Conservation (phyloP, 2,329 filamentous ascomycete species). For the Colletotrichum zoysiae region DNA sequence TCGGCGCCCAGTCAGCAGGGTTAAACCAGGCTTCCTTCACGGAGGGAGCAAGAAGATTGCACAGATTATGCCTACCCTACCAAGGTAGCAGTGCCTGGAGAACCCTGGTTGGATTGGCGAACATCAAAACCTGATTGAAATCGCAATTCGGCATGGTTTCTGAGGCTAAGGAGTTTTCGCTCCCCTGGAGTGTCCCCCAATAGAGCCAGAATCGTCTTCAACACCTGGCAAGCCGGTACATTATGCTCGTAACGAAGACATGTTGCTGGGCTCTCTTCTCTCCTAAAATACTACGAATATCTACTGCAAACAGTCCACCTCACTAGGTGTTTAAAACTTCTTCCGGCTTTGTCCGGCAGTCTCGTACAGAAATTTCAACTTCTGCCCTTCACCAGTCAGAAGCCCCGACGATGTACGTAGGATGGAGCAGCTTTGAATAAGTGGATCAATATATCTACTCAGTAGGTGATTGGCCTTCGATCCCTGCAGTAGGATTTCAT, state of each 20-base stretch:
- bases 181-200: background rate
- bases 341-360: background rate
- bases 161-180: background rate
- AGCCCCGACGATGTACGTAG: background rate
- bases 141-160: background rate
- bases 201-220: too few relatives aligned
- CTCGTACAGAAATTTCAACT: background rate
- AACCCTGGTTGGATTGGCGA: background rate
- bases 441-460: background rate
- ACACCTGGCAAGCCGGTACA: background rate
- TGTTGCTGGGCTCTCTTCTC: background rate
- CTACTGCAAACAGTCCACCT: background rate
- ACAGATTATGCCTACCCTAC: background rate
- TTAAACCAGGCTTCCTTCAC: background rate
- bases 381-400: conserved; percentile 1
- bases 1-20: background rate
- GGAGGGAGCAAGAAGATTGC: background rate
- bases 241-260: background rate
- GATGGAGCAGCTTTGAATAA: background rate
- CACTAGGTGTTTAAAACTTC: background rate
- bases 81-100: background rate
- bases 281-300: background rate
- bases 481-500: background rate
- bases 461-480: background rate
- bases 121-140: background rate